Conservation (phyloP, 148 eudicot genomes). For the Spergularia bocconei region DNA sequence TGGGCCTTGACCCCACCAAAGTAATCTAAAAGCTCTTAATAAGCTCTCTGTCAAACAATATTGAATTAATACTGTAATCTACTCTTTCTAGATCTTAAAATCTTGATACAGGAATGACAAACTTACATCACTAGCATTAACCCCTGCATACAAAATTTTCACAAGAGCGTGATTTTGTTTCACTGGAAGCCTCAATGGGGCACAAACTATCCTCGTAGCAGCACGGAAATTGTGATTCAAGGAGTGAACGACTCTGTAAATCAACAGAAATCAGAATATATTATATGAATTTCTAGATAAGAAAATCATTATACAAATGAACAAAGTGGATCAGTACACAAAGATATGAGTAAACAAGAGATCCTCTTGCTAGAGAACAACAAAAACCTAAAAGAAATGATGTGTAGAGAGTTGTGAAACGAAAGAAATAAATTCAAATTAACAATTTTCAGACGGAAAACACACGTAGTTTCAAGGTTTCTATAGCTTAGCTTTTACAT, state of each 20-base stretch:
- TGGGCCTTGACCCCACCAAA: no score
- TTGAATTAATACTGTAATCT: not conserved
- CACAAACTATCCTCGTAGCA: conserved; percentile 63
- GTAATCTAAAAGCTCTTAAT: no score
- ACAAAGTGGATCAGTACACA: no score
- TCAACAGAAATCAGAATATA: conserved; percentile 21
- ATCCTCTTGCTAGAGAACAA: no score
- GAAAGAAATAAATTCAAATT: not conserved
- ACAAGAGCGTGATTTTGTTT: conserved; percentile 70
- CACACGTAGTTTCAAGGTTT: not conserved
- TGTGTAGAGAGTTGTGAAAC: no score
- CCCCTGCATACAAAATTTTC: conserved; percentile 87
- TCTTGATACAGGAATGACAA: conserved; percentile 4
- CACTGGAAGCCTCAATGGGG: conserved; percentile 61
- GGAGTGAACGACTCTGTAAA: conserved; percentile 69
- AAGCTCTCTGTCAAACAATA: not conserved
- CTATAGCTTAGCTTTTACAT: not conserved
- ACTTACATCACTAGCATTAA: conserved; percentile 99
- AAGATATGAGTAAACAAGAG: no score
- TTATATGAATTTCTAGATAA: not conserved
- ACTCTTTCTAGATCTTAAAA: not conserved
- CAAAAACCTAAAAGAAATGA: no score
- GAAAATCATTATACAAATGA: no score
- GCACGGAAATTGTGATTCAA: conserved; percentile 81
- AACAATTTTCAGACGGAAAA: not conserved